Conservation (phyloP, 768 basidiomycete species). For the Tylopilus felleus region DNA sequence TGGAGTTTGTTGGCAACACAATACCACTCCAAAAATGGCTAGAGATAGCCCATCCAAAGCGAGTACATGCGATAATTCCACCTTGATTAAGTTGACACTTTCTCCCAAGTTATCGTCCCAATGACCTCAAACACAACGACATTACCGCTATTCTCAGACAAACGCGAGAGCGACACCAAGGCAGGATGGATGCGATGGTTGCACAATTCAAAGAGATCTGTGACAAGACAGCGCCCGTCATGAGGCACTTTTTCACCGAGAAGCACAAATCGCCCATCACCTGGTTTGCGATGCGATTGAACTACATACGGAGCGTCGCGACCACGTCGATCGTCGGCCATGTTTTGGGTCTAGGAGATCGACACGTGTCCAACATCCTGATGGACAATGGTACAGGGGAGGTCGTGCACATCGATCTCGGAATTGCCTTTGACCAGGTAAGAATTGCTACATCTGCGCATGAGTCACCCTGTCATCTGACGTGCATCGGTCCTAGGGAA, state of each 20-base stretch:
- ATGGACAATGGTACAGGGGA: conserved; percentile 82
- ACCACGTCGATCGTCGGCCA: conserved; percentile 93
- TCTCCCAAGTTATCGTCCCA: conserved; percentile 58
- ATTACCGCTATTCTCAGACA: conserved; percentile 29
- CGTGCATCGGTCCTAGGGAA: conserved; percentile 53
- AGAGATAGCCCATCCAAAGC: conserved; percentile 57
- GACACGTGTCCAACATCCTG: conserved; percentile 90
- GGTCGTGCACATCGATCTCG: conserved; percentile 92
- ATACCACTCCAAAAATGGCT: conserved; percentile 64
- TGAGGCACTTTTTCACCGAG: conserved; percentile 94
- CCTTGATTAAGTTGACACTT: not conserved
- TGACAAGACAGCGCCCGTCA: conserved; percentile 68
- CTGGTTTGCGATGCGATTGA: conserved; percentile 90
- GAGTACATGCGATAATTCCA: conserved; percentile 15
- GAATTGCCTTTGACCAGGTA: conserved; percentile 95
- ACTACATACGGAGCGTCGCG: conserved; percentile 90
- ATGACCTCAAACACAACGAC: conserved; percentile 43
- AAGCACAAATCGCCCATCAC: conserved; percentile 81
- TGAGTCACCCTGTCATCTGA: not conserved
- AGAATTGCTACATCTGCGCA: not conserved
- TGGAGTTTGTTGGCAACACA: conserved; percentile 90
- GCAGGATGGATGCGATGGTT: conserved; percentile 30
- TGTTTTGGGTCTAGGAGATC: conserved; percentile 87
- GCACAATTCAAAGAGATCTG: conserved; percentile 38
- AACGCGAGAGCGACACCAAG: conserved; percentile 32